Percentiles rank a stretch among this genome's conserved stretches.
These are phyloP conservation scores for Lolium rigidum DNA, from an alignment of 176 grass and related monocot genomes.

Conservation along the genomic window DNA sequence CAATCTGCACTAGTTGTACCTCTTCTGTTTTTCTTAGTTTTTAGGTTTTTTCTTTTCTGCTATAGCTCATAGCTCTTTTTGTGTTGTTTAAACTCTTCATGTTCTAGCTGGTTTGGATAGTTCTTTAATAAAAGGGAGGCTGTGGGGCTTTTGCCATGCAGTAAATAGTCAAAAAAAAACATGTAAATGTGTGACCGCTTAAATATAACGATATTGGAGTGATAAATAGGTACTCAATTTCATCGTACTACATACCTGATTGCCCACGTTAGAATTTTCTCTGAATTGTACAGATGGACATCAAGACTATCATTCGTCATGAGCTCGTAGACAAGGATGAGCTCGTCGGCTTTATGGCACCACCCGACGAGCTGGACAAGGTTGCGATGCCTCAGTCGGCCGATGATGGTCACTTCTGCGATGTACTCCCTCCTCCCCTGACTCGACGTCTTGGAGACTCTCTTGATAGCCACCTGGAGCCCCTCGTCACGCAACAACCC, in stretches of 20 bases:
- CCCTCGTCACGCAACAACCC: background rate
- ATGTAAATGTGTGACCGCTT: background rate
- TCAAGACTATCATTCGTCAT: background rate
- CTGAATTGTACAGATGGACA: background rate
- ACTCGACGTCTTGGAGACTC: background rate
- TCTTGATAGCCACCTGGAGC: background rate
- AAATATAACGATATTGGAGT: background rate
- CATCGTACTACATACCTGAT: background rate
- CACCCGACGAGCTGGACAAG: too few species aligned
- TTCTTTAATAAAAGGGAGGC: too few species aligned
- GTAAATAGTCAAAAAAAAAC: too few species aligned
- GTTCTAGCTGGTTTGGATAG: too few species aligned
- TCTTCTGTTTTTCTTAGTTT: too few species aligned
- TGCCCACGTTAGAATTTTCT: background rate
- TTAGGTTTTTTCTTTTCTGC: too few species aligned
- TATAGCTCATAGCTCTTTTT: too few species aligned
- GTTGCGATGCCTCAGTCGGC: too few species aligned
- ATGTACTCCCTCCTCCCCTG: slow-evolving; percentile 5
- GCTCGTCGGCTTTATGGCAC: too few species aligned
- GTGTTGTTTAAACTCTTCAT: too few species aligned
- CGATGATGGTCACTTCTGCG: background rate
- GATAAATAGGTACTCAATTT: background rate
- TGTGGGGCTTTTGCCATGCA: too few species aligned
- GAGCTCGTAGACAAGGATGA: background rate
- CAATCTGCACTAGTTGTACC: too few species aligned